A percentile compares a stretch with the other conserved stretches of the same genome.
phyloP scores from a whole-genome alignment of 2,329 filamentous ascomycete genomes.

The Trichoderma sp. region DNA sequence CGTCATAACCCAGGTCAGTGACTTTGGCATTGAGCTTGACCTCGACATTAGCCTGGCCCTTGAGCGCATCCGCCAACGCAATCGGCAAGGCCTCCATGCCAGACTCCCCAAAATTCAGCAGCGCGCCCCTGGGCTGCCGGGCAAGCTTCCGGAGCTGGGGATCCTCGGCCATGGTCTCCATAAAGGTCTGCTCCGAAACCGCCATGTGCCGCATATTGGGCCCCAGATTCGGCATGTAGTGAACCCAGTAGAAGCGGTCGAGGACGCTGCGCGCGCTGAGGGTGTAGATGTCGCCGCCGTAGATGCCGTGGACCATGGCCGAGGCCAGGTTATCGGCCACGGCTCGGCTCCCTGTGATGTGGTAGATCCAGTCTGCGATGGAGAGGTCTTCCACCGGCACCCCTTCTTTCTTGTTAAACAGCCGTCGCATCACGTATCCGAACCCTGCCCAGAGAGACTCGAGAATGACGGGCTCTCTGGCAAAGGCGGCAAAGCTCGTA shows the following conservation, averaged over 20 bases:
- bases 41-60: conserved; percentile 58
- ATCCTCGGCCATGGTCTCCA: conserved; percentile 35
- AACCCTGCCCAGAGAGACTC: conserved; percentile 35
- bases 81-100: conserved; percentile 66
- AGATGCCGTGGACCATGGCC: conserved; percentile 81
- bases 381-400: conserved; percentile 38
- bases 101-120: conserved; percentile 44
- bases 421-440: conserved; percentile 32
- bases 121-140: conserved; percentile 34
- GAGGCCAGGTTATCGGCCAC: conserved; percentile 74
- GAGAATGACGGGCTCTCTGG: conserved; percentile 39
- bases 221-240: conserved; percentile 33
- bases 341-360: conserved; percentile 34
- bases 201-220: conserved; percentile 48
- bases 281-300: conserved; percentile 82
- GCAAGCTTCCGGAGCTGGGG: conserved; percentile 37
- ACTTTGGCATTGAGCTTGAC: conserved; percentile 56
- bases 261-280: conserved; percentile 69
- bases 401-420: conserved; percentile 26
- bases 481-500: conserved; percentile 31
- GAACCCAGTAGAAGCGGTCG: conserved; percentile 37
- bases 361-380: conserved; percentile 41
- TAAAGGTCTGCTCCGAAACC: conserved; percentile 34
- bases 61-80: conserved; percentile 54
- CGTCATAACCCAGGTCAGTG: conserved; percentile 46